phyloP scores from a whole-genome alignment of 1,284 basidiomycete species.

The Ustilago shanxiensis region DNA sequence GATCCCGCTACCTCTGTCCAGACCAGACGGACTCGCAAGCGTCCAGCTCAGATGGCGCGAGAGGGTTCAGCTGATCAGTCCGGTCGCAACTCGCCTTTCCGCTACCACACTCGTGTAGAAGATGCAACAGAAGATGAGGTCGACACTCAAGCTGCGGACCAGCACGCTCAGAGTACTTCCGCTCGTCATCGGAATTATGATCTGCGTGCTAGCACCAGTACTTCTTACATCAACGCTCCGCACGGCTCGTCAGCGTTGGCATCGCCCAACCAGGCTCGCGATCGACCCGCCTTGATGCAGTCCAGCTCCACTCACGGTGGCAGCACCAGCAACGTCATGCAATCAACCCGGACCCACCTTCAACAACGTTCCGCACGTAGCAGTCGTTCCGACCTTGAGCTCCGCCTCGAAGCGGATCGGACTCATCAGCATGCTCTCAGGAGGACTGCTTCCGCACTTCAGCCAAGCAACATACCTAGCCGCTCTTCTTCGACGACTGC shows the following conservation, averaged over 20 bases:
- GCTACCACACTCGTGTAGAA: conserved; percentile 1
- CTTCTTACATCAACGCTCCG: background rate
- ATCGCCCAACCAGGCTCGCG: conserved; percentile 23
- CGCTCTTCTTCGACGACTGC: conserved; percentile 18
- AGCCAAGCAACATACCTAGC: background rate
- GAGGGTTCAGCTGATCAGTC: conserved; percentile 22
- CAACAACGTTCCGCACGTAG: conserved; percentile 21
- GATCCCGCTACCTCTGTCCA: conserved; percentile 17
- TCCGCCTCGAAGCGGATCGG: background rate
- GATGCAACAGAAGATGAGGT: background rate
- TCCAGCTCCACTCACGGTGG: conserved; percentile 1
- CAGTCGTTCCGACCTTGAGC: conserved; percentile 13
- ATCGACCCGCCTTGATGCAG: conserved; percentile 23
- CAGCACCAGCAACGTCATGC: background rate
- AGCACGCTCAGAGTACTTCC: background rate
- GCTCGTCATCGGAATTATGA: conserved; percentile 10
- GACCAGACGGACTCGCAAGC: conserved; percentile 33
- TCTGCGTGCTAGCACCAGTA: conserved; percentile 2
- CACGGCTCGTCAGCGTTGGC: conserved; percentile 15
- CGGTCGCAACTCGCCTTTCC: conserved; percentile 2
- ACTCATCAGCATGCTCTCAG: background rate
- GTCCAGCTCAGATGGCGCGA: conserved; percentile 24
- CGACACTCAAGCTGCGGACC: conserved; percentile 4
- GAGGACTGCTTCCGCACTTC: conserved; percentile 9
- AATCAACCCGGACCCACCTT: background rate